Conservation (phyloP, 2,329 filamentous ascomycete genomes). For the Acephala macrosclerotiorum region DNA sequence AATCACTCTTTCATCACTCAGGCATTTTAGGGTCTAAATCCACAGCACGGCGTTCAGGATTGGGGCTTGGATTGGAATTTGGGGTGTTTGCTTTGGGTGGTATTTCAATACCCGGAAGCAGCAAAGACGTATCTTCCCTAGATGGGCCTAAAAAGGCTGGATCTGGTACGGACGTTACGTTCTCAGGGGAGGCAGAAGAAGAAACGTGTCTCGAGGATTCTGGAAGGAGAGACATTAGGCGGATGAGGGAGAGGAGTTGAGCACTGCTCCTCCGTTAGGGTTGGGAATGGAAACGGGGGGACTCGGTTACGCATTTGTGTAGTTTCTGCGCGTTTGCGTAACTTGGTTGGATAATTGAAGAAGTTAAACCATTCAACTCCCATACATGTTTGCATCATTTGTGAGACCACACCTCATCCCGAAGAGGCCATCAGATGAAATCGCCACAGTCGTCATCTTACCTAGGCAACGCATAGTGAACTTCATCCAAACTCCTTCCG, state of each 20-base stretch:
- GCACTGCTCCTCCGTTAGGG: conserved; percentile 32
- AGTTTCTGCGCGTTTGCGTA: conserved; percentile 19
- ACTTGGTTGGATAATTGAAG: conserved; percentile 20
- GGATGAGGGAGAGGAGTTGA: conserved; percentile 30
- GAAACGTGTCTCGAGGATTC: conserved; percentile 27
- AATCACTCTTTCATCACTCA: conserved; percentile 18
- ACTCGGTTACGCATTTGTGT: conserved; percentile 20
- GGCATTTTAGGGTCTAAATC: conserved; percentile 30
- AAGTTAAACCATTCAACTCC: conserved; percentile 6
- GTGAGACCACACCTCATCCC: neutral
- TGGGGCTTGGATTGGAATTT: conserved; percentile 15
- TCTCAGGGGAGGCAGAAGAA: conserved; percentile 18
- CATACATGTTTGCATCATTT: neutral
- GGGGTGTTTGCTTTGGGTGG: conserved; percentile 16
- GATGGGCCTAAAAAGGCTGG: conserved; percentile 19
- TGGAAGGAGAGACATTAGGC: conserved; percentile 23
- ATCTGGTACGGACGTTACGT: conserved; percentile 17
- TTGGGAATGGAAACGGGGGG: conserved; percentile 11
- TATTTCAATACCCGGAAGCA: conserved; percentile 17
- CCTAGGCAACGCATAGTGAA: neutral
- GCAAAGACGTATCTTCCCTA: conserved; percentile 18
- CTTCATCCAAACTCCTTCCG: neutral
- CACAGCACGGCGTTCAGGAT: conserved; percentile 38
- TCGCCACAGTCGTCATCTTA: neutral
- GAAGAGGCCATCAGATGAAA: neutral